A percentile compares a stretch with the other conserved stretches of the same genome.
phyloP scores from a whole-genome alignment of 257 asterid species.

The Penstemon newberryi region DNA sequence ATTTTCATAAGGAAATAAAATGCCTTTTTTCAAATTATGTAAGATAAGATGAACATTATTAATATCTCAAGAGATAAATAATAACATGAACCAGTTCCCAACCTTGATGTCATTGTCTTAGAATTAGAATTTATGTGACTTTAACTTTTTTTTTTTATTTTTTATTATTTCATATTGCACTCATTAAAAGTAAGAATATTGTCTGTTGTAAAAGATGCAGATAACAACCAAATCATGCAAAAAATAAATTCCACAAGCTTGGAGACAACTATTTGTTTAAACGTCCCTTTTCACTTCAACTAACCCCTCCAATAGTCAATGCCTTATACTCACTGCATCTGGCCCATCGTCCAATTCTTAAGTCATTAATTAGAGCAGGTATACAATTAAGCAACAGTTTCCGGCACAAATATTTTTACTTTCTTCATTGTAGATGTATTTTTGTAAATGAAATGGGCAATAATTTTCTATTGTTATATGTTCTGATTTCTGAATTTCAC shows the following conservation, averaged over 20 bases:
- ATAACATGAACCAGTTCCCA: no score
- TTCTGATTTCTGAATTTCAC: not conserved
- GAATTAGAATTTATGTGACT: no score
- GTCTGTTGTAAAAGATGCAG: not conserved
- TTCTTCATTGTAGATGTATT: no score
- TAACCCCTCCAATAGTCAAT: constrained; percentile 23
- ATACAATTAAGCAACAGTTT: not conserved
- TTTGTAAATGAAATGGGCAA: not conserved
- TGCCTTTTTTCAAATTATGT: no score
- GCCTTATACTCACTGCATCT: constrained; percentile 27
- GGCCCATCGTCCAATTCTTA: constrained; percentile 10
- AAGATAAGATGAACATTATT: no score
- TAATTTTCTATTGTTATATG: not conserved
- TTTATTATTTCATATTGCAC: not conserved
- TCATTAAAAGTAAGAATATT: constrained; percentile 4
- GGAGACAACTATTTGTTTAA: constrained; percentile 31
- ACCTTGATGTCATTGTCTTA: no score
- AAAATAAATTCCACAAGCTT: not conserved
- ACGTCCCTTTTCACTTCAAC: constrained; percentile 35
- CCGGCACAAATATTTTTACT: no score
- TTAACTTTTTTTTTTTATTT: no score
- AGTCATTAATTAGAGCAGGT: constrained; percentile 34
- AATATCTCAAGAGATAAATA: no score
- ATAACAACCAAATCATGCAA: constrained; percentile 2
- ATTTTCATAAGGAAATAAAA: no score